Conservation (phyloP, 768 basidiomycete species). For the Termitomyces sp. region DNA sequence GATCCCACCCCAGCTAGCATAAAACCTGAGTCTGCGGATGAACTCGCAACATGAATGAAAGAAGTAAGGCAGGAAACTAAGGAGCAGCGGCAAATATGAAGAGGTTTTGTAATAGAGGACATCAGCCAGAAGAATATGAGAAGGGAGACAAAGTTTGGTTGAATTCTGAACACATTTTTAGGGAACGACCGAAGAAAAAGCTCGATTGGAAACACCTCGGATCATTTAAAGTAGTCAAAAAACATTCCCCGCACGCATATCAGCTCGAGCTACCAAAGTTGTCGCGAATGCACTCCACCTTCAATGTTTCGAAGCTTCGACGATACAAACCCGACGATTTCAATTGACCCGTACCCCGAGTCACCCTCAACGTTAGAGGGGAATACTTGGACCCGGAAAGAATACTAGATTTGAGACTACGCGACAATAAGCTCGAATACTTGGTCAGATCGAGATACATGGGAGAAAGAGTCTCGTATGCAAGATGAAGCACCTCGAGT, state of each 20-base stretch:
- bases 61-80: neutral
- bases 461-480: too few relatives aligned
- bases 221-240: neutral
- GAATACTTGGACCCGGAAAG: too few relatives aligned
- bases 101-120: neutral
- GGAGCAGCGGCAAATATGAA: neutral
- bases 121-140: slow-evolving; percentile 3
- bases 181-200: slow-evolving; percentile 15
- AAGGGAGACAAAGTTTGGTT: slow-evolving; percentile 19
- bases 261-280: neutral
- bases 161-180: slow-evolving; percentile 11
- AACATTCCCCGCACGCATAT: neutral
- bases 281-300: neutral
- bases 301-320: neutral
- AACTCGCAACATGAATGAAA: neutral
- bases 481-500: too few relatives aligned
- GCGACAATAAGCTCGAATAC: neutral
- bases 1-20: too few relatives aligned
- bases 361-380: too few relatives aligned
- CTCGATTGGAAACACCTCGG: neutral
- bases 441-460: too few relatives aligned
- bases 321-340: neutral
- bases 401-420: neutral
- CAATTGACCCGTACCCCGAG: neutral
- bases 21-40: neutral